Evolutionary conservation across 2,329 filamentous ascomycete species (phyloP), one percentile per base, ranked within the genome.

Genomic region (Bretziella fagacearum): DNA sequence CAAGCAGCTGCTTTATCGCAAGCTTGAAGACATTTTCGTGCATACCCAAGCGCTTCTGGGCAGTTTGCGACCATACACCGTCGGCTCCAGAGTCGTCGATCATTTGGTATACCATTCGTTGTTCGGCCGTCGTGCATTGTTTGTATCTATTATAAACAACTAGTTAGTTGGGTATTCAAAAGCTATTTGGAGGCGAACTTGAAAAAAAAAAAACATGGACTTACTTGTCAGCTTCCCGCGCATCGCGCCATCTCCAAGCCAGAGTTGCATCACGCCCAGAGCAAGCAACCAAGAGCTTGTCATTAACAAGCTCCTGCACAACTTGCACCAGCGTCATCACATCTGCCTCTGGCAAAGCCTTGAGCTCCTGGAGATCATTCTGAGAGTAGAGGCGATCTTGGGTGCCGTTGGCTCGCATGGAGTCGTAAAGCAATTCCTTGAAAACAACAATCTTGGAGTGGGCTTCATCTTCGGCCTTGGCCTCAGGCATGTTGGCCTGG

Each of bases 21-120:
- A 81, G 81, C 55, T 82, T 83, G 56, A 96, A 73, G 30, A 83
- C 76, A 43, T 80, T 80, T 57, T 89, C 84, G 65, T 93, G 84
- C 60, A 94, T 74, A 62, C 84, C 82, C 49, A 85, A 79, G 51
- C 79, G 77, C 55, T 71, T 72, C 60, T 87, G 84, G 55, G 98
- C 79, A 11, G 78, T 81, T 59, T 85, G 84, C 52, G 81, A 81
- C 91, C 91, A 98, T 57, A 94, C 84, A 51, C 89, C 91, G 56
- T 85, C 81, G 53, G 76, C 74, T 53, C 82, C 84, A 25, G 83
- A 79, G 55, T 84, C 80, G 63, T 96, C 89, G 58, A 98, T 89
- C 55, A 84, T 75, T 54, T 79, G 77, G 70, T 93, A 96, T 22
- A 96, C 81, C 58, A 94, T 72, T 58, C 77, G 74, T 63, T 80